These are phyloP conservation scores for Cordyceps tenuipes DNA, from an alignment of 2,329 filamentous ascomycete species.

Conservation along the genomic window DNA sequence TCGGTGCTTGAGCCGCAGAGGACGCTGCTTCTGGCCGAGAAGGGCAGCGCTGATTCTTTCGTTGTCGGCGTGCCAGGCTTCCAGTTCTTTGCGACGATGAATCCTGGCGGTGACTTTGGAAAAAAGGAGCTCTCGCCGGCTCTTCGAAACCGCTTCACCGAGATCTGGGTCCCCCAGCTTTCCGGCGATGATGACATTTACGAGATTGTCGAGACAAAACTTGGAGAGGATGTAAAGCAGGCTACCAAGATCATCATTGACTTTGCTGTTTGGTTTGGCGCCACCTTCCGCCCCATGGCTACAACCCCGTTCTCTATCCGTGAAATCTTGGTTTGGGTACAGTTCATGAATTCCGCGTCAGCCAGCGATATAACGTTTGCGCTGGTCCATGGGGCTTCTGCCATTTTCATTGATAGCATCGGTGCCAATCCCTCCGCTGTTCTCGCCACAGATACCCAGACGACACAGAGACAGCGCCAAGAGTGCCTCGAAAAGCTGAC, in stretches of 20 bases:
- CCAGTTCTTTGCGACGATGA: slow-evolving; percentile 98
- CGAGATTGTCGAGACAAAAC: slow-evolving; percentile 75
- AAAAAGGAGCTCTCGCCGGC: slow-evolving; percentile 96
- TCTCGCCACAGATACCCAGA: slow-evolving; percentile 61
- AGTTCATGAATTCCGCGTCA: slow-evolving; percentile 71
- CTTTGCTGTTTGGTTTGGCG: slow-evolving; percentile 91
- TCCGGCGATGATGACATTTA: slow-evolving; percentile 78
- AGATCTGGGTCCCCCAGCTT: slow-evolving; percentile 93
- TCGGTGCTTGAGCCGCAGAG: slow-evolving; percentile 87
- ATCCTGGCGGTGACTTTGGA: slow-evolving; percentile 95
- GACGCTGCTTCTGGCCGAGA: slow-evolving; percentile 84
- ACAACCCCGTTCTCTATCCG: slow-evolving; percentile 79
- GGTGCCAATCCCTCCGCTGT: slow-evolving; percentile 91
- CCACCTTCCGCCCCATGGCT: slow-evolving; percentile 66
- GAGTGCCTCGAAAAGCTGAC: slow-evolving; percentile 67
- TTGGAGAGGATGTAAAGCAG: slow-evolving; percentile 45
- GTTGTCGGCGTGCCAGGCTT: slow-evolving; percentile 71
- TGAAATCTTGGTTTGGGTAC: slow-evolving; percentile 87
- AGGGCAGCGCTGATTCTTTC: slow-evolving; percentile 76
- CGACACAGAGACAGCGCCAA: slow-evolving; percentile 61
- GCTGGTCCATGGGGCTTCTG: slow-evolving; percentile 76
- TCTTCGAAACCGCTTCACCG: slow-evolving; percentile 90
- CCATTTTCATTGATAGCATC: slow-evolving; percentile 92
- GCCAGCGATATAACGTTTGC: slow-evolving; percentile 36
- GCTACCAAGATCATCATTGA: slow-evolving; percentile 65